Evolutionary conservation across 495 filamentous ascomycete genomes (phyloP).

Genomic region (Talaromyces ruber): DNA sequence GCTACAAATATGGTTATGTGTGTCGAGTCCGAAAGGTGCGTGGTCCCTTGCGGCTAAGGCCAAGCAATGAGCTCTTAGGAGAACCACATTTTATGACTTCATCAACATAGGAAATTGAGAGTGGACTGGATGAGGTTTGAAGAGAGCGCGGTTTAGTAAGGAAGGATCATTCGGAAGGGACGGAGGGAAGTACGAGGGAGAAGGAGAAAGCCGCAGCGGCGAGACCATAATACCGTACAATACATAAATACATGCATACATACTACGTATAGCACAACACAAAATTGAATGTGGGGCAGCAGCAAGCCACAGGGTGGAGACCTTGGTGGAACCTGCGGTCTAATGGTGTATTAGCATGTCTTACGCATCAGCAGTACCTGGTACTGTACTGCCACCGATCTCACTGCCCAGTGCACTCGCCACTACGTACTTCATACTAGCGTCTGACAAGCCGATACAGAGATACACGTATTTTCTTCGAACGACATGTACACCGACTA

Average conservation of each 20-base stretch:
- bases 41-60: constrained; percentile 1
- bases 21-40: not conserved
- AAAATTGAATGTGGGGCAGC: not conserved
- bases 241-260: no score
- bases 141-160: not conserved
- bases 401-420: not conserved
- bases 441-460: not conserved
- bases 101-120: not conserved
- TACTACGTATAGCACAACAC: no score
- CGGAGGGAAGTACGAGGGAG: not conserved
- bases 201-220: not conserved
- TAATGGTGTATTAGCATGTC: not conserved
- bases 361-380: not conserved
- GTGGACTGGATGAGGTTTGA: not conserved
- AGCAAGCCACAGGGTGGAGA: not conserved
- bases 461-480: not conserved
- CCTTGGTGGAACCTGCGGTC: not conserved
- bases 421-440: no score
- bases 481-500: not conserved
- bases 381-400: not conserved
- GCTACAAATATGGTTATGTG: no score
- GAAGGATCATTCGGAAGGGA: not conserved
- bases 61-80: not conserved
- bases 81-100: constrained; percentile 4
- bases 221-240: not conserved